phyloP scores from a whole-genome alignment of 345 rosid species.

The Camelina hispida region DNA sequence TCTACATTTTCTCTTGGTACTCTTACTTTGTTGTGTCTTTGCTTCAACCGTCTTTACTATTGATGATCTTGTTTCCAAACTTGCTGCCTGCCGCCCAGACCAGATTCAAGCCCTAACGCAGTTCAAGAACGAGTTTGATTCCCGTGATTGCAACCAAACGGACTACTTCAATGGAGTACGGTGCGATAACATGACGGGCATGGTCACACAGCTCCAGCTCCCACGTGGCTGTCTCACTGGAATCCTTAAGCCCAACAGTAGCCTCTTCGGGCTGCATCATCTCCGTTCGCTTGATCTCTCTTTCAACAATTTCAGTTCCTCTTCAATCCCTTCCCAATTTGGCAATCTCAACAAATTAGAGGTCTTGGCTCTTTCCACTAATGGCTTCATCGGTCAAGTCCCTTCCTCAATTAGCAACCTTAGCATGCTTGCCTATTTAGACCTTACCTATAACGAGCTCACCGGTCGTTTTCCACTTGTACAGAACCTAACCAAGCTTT shows the following conservation, averaged over 20 bases:
- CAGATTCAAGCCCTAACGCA: constrained; percentile 13
- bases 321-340: constrained; percentile 23
- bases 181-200: constrained; percentile 17
- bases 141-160: constrained; percentile 15
- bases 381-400: constrained; percentile 17
- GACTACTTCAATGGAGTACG: not conserved
- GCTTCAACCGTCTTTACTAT: not conserved
- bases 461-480: constrained; percentile 17
- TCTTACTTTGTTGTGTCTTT: not conserved
- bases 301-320: constrained; percentile 23
- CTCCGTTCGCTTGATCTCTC: constrained; percentile 16
- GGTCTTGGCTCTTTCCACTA: constrained; percentile 27
- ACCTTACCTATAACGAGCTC: constrained; percentile 16
- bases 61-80: constrained; percentile 1
- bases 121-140: constrained; percentile 30
- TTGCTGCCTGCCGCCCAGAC: constrained; percentile 8
- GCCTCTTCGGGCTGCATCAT: constrained; percentile 19
- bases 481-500: constrained; percentile 12
- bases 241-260: constrained; percentile 27
- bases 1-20: not conserved
- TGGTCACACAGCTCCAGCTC: not conserved
- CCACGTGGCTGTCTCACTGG: constrained; percentile 26
- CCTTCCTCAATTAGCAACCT: constrained; percentile 30
- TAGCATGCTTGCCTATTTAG: not conserved
- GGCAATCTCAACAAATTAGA: constrained; percentile 19